Evolutionary conservation across 2,329 filamentous ascomycete species (phyloP).

Genomic region (Cladophialophora immunda): DNA sequence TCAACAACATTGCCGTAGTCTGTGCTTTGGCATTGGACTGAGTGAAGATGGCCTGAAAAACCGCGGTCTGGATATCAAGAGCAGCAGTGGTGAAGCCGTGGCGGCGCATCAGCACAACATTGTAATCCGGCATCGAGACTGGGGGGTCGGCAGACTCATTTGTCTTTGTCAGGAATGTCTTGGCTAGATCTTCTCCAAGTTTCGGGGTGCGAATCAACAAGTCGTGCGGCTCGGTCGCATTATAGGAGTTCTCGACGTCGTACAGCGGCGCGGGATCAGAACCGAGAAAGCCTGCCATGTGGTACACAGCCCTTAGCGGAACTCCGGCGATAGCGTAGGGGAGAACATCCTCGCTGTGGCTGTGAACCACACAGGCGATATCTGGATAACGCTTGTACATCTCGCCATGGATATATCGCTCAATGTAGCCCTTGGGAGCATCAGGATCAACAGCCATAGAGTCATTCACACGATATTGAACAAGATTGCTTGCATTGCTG

Average conservation of each 20-base stretch:
- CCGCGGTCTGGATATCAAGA: conserved; percentile 50
- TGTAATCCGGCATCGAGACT: conserved; percentile 39
- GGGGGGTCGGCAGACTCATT: conserved; percentile 18
- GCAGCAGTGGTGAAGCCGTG: conserved; percentile 56
- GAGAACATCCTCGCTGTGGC: conserved; percentile 54
- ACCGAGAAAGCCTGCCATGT: conserved; percentile 57
- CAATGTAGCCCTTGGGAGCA: conserved; percentile 51
- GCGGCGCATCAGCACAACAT: conserved; percentile 55
- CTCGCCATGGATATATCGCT: conserved; percentile 59
- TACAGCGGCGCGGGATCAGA: conserved; percentile 41
- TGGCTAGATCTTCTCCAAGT: conserved; percentile 49
- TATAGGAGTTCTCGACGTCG: conserved; percentile 45
- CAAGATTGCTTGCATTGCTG: conserved; percentile 53
- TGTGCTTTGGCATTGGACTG: conserved; percentile 54
- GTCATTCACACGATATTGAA: conserved; percentile 57
- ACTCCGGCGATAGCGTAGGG: conserved; percentile 53
- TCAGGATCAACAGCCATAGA: conserved; percentile 52
- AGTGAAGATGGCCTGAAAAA: conserved; percentile 56
- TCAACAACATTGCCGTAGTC: conserved; percentile 46
- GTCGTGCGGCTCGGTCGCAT: conserved; percentile 42
- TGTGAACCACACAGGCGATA: conserved; percentile 55
- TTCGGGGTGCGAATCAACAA: conserved; percentile 49
- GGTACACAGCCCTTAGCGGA: conserved; percentile 52
- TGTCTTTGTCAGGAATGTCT: conserved; percentile 41
- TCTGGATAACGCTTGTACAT: conserved; percentile 53